Base-by-base conservation (phyloP, 441 rosid genomes). In the Populus hybrid region DNA sequence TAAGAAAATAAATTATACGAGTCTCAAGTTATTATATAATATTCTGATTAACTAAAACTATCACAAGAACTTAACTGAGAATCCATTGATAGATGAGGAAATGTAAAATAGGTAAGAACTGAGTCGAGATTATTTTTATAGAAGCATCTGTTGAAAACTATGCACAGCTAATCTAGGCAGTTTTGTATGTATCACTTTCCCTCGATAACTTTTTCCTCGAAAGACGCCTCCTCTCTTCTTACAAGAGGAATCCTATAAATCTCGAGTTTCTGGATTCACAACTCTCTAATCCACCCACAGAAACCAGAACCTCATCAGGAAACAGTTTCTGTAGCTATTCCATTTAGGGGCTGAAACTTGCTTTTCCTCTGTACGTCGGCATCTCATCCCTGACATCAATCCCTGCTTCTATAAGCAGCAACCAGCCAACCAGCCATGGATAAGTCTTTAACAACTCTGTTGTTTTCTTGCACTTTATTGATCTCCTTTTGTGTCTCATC, bases 401-500 rank as follows among this genome's bases (percentile, higher is more conserved):
- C 70, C 2, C n/a, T 70, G 38, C 21, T 10, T 66, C 26, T 32
- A 10, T 16, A 30, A 38, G 42, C 0, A 20, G 6, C 67, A 11
- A 36, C 35, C 40, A 40, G 8, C 10, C 67, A 11, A 36, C 35
- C 40, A 40, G 8, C 10, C 24, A 83, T 88, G 90, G 80, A 50
- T 10, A 82, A 18, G 69, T 63, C 78, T 61, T 50, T 65, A 23
- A 28, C 6, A 40, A 6, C 35, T 32, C 73, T 67, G 8, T 28
- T 85, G 68, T 70, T 85, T 30, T 78, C 73, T 34, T 81, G 74
- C 32, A 8, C 72, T 11, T 26, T 83, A 10, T 9, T 87, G 21
- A 54, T 76, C 61, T 84, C 76, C 73, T 63, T 86, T 2, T 76
- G 21, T 7, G 76, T 38, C 24, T 76, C 79, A 30, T 86, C 90